Base-by-base conservation (phyloP, 2,329 filamentous ascomycete genomes). In the Hymenoscyphus fructigenus region DNA sequence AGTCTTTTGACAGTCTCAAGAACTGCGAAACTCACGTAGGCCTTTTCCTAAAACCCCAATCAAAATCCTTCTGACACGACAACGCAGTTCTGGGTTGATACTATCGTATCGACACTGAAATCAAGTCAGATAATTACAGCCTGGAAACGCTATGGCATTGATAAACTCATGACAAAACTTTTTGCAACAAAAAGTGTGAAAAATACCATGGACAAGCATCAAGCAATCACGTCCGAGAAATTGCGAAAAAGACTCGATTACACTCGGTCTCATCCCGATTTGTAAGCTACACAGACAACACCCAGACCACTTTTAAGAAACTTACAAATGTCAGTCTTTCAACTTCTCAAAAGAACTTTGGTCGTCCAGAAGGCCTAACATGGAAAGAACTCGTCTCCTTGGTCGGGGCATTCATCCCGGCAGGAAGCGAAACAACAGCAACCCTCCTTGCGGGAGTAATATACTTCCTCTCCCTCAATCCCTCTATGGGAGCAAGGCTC, bases 401-500 rank as follows among this genome's bases (percentile, higher is more conserved):
- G n/a, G 44, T 66, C 5, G 14, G 26, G 23, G 50, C 64, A 14
- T 47, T 69, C 9, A 64, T 69, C 12, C 50, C 66, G 10, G 68
- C 64, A 0, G 68, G 68, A 1, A 59, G 56, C 15, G 68, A 69
- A 44, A 68, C 68, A 2, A 68, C 68, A 14, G 62, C 68, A n/a
- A 69, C 68, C 14, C 26, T 63, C 23, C 63, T 69, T 15, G 34
- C 55, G 5, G 66, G 66, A 17, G 53, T 58, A 17, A 64, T 60
- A 6, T 66, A 65, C 36, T 44, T 59, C 53, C 70, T 80, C 5
- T 62, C 72, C 0, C 73, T 53, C 3, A 75, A 78, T 47, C 78
- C 76, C 0, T 61, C 69, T 0, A 68, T 64, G 1, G 66, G 77
- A 2, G 56, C 72, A 67, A 77, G 69, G 32, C 57, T 81, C 12